Base-by-base conservation (phyloP, 2,329 filamentous ascomycete species). In the Talaromyces sp. region DNA sequence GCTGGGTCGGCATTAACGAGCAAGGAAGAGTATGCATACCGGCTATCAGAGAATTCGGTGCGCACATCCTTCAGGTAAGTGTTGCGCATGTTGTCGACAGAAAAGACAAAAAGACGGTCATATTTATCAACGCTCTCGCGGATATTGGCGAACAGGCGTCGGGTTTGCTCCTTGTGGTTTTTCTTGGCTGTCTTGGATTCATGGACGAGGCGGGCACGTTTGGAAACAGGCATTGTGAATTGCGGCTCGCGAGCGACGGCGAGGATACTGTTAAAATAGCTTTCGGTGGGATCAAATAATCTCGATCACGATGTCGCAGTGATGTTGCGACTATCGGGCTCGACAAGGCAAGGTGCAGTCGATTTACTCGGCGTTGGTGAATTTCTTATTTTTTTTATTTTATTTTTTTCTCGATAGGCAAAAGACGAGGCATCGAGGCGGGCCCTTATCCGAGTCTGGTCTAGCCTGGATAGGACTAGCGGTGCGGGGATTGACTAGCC, bases 21-120 rank as follows among this genome's bases (percentile, higher is more conserved):
- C 79, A 51, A 24, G 12, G 55, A 53, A 48, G 10, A 27, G 12
- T 35, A 35, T 35, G 21, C 58, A 38, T 57, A 94, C 90, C 90
- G 86, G 81, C 89, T 89, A 79, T 97, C 92, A 55, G 83, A 82
- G 68, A 97, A 87, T 70, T 96, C 89, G 66, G 87, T 85, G 68
- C 93, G 88, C 68, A 97, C 90, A 70, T 91, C 87, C 80, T 97
- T 96, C 70, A 97, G 81, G 77, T 96, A 92, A 68, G 88, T 95
- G 81, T 99, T 99, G 75, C 94, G 91, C 91, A 96, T 96, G 81
- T 97, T 97, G 74, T 96, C 90, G 68, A 99, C 88, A 70, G 85
- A 85, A 76, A 99, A 96, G 73, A 97, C 90, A 79, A 95, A 95
- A 79, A 93, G 89, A 82, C 93, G 87, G 77, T 92, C 85, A 82